Evolutionary conservation across 2,329 filamentous ascomycete species (phyloP).

Genomic region (Orbilia brochopaga): DNA sequence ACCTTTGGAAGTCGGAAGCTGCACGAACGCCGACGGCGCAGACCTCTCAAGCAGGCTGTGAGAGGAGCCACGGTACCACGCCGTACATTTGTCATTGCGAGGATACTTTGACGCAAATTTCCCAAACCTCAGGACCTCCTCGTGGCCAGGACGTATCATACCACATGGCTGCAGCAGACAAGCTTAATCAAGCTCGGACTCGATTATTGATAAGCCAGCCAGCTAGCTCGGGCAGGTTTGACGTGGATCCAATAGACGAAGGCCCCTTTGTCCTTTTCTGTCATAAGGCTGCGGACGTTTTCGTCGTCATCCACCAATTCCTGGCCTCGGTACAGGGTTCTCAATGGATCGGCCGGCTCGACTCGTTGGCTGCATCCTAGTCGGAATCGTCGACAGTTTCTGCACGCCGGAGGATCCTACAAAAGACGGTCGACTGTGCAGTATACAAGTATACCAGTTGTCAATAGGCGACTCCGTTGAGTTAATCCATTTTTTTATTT

Average conservation of each 20-base stretch:
- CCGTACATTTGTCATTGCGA: neutral
- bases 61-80: neutral
- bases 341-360: neutral
- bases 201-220: conserved; percentile 9
- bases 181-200: neutral
- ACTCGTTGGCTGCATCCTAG: neutral
- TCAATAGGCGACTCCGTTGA: too few species aligned
- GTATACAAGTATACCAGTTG: too few species aligned
- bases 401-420: too few species aligned
- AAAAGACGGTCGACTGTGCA: too few species aligned
- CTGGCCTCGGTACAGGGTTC: neutral
- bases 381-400: neutral
- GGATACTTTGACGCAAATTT: neutral
- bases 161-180: neutral
- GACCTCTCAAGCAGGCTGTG: neutral
- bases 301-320: neutral
- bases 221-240: conserved; percentile 11
- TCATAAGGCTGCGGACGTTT: conserved; percentile 16
- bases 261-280: conserved; percentile 6
- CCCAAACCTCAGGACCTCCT: neutral
- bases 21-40: neutral
- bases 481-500: too few species aligned
- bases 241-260: conserved; percentile 31
- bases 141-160: neutral
- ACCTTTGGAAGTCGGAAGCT: neutral